These are phyloP conservation scores for Trichomonas tenax DNA, from an alignment of 208 protist species.

Conservation along the genomic window DNA sequence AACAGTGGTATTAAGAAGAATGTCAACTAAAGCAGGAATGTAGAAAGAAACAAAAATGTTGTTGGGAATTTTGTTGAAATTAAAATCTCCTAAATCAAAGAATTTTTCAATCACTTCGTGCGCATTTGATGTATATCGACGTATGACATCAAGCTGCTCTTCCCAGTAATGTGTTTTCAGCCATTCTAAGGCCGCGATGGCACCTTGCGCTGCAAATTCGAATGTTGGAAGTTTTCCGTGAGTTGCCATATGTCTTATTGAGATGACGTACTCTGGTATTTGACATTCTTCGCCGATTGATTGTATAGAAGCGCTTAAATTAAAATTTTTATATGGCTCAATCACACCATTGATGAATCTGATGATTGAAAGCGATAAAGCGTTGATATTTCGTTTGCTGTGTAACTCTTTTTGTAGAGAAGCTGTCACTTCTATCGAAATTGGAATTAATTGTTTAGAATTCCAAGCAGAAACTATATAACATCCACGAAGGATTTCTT, in stretches of 20 bases:
- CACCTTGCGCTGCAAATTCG: slow-evolving; percentile 3
- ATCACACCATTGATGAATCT: background rate
- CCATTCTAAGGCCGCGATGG: background rate
- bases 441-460: background rate
- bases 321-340: slow-evolving; percentile 6
- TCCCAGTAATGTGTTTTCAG: background rate
- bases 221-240: background rate
- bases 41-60: background rate
- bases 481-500: background rate
- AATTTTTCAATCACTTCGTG: background rate
- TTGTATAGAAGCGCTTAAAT: background rate
- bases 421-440: slow-evolving; percentile 18
- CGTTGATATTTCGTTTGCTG: background rate
- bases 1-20: background rate
- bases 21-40: background rate
- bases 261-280: background rate
- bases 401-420: background rate
- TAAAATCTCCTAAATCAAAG: background rate
- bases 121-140: background rate
- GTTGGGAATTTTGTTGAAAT: background rate
- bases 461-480: background rate
- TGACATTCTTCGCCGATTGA: background rate
- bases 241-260: background rate
- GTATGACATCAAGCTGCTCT: background rate
- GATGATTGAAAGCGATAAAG: background rate